Evolutionary conservation across 257 asterid species (phyloP).

Genomic region (Striga asiatica): DNA sequence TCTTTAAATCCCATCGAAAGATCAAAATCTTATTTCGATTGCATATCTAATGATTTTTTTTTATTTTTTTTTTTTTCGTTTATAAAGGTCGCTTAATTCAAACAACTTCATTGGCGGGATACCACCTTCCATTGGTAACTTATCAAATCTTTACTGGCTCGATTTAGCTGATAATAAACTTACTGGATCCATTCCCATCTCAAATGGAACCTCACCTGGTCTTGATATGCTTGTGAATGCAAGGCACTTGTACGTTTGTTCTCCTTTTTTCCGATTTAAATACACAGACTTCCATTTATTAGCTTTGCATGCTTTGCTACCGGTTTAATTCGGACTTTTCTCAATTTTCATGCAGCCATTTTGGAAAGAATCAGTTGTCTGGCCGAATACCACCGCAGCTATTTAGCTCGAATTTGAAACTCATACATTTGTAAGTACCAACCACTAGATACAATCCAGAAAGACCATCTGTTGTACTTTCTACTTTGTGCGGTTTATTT

Average conservation of each 20-base stretch:
- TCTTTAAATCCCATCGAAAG: too few species aligned
- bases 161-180: slow-evolving; percentile 81
- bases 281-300: not conserved
- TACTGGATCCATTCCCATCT: slow-evolving; percentile 67
- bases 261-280: not conserved
- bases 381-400: slow-evolving; percentile 63
- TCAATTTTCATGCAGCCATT: slow-evolving; percentile 48
- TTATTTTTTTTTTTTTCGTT: not conserved
- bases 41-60: not conserved
- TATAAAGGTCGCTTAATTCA: slow-evolving; percentile 34
- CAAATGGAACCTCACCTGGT: slow-evolving; percentile 40
- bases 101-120: slow-evolving; percentile 60
- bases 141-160: slow-evolving; percentile 52
- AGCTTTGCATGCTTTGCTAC: not conserved
- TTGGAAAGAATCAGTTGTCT: slow-evolving; percentile 62
- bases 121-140: slow-evolving; percentile 57
- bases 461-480: not conserved
- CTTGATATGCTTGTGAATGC: slow-evolving; percentile 67
- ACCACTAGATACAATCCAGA: not conserved
- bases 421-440: slow-evolving; percentile 67
- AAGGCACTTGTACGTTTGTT: slow-evolving; percentile 58
- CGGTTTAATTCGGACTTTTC: not conserved
- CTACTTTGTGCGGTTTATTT: not conserved
- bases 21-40: not conserved
- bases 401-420: slow-evolving; percentile 42